Base-by-base conservation (phyloP, 495 filamentous ascomycete species). In the Podospora tetraspora region DNA sequence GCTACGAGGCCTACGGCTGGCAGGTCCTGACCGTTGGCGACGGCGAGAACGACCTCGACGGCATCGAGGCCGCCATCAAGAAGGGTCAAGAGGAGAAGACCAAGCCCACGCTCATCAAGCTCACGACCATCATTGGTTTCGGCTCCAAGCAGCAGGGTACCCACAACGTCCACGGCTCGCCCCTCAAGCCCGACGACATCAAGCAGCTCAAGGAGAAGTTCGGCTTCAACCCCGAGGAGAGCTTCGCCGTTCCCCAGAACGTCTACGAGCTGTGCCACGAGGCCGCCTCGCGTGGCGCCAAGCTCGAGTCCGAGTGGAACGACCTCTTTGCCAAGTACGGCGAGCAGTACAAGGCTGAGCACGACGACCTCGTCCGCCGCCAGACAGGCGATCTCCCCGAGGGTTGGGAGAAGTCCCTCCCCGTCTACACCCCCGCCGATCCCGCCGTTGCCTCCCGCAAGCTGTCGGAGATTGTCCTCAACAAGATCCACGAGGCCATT, bases 1-100 rank as follows among this genome's bases (percentile, higher is more conserved):
- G 95, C 72, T 98, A 97, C 81, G 92, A 98, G 84, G 79, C 96
- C 61, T 99, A 99, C 79, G 95, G 95, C 83, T 99, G 96, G 96
- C 95, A 99, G 80, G 87, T 85, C 59, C 84, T 91, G 78, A 85
- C 87, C 79, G 94, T 99, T 77, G 84, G 90, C 77, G 88, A 98
- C 71, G 95, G 95, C 80, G 92, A 99, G 84, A 79, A 90, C 79
- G 92, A 99, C 81, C 87, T 97, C 67, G 88, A 89, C 72, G 88
- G 79, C 73, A 98, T 99, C 62, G 93, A 94, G 83, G 89, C 85
- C 67, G 96, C 95, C 72, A 91, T 99, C 78, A 85, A 88, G 80
- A 85, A 90, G 82, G 89, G 87, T 75, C 87, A 94, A 85, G 84
- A 89, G 66, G 91, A 96, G 82, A 98, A 84, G 76, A 88, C 98